phyloP scores from a whole-genome alignment of 108 stramenopile species.

The Parmales sp. region DNA sequence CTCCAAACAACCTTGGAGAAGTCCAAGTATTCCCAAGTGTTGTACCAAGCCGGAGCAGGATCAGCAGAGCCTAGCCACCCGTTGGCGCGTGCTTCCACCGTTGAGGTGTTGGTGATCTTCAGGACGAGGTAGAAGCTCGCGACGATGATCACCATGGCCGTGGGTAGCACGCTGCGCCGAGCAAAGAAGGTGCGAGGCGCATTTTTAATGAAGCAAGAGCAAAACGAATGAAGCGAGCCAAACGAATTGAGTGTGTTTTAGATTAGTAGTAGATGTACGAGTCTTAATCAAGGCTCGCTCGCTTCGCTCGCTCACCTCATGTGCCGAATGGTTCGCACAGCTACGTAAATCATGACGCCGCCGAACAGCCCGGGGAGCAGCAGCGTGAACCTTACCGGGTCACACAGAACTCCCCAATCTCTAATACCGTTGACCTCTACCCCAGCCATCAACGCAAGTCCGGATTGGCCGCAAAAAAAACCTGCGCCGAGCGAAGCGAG shows the following conservation, averaged over 20 bases:
- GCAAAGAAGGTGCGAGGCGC: not conserved
- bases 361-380: slow-evolving; percentile 66
- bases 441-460: slow-evolving; percentile 63
- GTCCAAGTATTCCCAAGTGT: slow-evolving; percentile 67
- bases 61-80: slow-evolving; percentile 71
- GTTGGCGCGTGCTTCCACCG: slow-evolving; percentile 51
- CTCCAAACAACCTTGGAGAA: slow-evolving; percentile 58
- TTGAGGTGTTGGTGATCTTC: slow-evolving; percentile 34
- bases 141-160: slow-evolving; percentile 59
- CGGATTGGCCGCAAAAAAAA: slow-evolving; percentile 87
- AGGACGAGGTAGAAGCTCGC: slow-evolving; percentile 63
- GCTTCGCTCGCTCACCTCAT: no score
- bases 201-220: not conserved
- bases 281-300: no score
- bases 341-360: slow-evolving; percentile 58
- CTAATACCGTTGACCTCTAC: slow-evolving; percentile 35
- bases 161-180: slow-evolving; percentile 43
- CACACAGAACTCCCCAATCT: slow-evolving; percentile 44
- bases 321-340: slow-evolving; percentile 56
- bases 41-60: slow-evolving; percentile 45
- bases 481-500: no score
- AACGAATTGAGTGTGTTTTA: no score
- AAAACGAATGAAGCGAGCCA: not conserved
- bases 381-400: slow-evolving; percentile 30
- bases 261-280: no score